Conservation (phyloP, 73 alveolate genomes). For the Uronychia setigera region DNA sequence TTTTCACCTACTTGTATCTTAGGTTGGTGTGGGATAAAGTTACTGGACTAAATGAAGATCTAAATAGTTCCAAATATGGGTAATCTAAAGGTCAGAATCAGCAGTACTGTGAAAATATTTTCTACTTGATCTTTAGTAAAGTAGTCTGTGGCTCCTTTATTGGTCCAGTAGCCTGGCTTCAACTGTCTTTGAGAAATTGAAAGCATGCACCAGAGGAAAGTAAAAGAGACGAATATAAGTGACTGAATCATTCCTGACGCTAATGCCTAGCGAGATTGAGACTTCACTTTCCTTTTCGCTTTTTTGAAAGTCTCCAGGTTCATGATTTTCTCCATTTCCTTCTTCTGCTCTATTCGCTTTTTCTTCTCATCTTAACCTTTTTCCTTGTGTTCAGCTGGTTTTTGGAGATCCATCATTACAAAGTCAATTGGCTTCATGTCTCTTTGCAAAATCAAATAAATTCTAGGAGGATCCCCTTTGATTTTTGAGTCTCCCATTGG, state of each 20-base stretch:
- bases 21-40: not conserved
- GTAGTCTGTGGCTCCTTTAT: not conserved
- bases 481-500: not conserved
- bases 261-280: not conserved
- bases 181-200: not conserved
- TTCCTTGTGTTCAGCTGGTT: not conserved
- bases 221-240: not conserved
- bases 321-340: not conserved
- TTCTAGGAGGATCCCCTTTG: not conserved
- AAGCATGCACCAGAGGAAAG: not conserved
- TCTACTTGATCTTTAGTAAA: not conserved
- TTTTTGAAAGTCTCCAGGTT: not conserved
- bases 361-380: not conserved
- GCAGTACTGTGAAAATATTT: not conserved
- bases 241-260: not conserved
- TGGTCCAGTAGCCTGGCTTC: constrained; percentile 1
- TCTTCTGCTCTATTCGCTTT: not conserved
- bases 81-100: not conserved
- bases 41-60: not conserved
- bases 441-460: not conserved
- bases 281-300: not conserved
- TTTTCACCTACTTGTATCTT: not conserved
- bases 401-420: not conserved
- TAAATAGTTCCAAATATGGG: not conserved
- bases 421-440: not conserved